Percentiles rank a stretch among this genome's conserved stretches.
phyloP scores from a whole-genome alignment of 1,284 basidiomycete genomes.

The Ceratobasidium sp. region DNA sequence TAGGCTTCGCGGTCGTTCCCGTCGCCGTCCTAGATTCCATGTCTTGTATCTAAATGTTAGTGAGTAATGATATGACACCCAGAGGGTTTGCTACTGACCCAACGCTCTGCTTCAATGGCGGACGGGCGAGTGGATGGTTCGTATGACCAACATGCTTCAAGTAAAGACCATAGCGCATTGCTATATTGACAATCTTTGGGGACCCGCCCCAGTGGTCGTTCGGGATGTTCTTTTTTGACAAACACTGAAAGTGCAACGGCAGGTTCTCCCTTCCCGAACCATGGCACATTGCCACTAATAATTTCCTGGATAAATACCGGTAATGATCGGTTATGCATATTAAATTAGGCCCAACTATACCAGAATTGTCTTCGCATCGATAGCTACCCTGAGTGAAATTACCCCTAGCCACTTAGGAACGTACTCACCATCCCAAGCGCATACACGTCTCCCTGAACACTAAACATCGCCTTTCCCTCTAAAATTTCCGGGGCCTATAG shows the following conservation, averaged over 20 bases:
- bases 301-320: too few relatives aligned
- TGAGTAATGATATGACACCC: too few relatives aligned
- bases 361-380: constrained; percentile 4
- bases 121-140: not conserved
- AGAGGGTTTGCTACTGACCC: too few relatives aligned
- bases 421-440: not conserved
- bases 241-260: not conserved
- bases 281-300: not conserved
- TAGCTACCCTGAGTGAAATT: too few relatives aligned
- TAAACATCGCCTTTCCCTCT: not conserved
- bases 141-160: not conserved
- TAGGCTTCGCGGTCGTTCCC: too few relatives aligned
- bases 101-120: too few relatives aligned
- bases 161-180: not conserved
- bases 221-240: not conserved
- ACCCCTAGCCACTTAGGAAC: too few relatives aligned
- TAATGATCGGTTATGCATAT: too few relatives aligned
- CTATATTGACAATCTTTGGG: not conserved
- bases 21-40: too few relatives aligned
- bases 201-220: too few relatives aligned
- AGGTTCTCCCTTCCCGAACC: not conserved
- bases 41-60: too few relatives aligned
- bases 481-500: constrained; percentile 1
- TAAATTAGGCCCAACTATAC: too few relatives aligned
- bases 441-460: not conserved